Evolutionary conservation across 768 basidiomycete genomes (phyloP).

Genomic region (Ramaria sp.): DNA sequence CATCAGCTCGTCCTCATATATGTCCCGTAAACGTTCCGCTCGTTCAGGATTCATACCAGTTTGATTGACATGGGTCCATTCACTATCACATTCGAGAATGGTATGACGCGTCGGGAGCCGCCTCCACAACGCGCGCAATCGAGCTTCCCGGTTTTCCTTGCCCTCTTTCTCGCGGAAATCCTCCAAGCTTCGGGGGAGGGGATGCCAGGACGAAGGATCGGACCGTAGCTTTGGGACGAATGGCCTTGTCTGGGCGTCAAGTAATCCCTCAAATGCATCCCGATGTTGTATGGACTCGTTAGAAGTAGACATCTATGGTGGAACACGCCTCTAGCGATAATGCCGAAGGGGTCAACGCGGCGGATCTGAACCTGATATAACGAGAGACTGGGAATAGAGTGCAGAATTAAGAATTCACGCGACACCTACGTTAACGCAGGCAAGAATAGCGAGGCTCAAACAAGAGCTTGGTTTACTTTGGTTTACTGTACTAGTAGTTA

Average conservation of each 20-base stretch:
- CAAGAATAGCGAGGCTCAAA: not conserved
- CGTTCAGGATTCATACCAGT: slow-evolving; percentile 33
- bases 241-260: slow-evolving; percentile 43
- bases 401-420: not conserved
- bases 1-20: slow-evolving; percentile 73
- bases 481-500: not conserved
- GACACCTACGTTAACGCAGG: not conserved
- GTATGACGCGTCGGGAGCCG: slow-evolving; percentile 31
- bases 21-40: slow-evolving; percentile 50
- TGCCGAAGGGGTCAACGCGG: not conserved
- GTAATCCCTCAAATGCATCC: slow-evolving; percentile 40
- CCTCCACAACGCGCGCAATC: slow-evolving; percentile 54
- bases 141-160: slow-evolving; percentile 43
- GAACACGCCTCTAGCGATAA: not conserved
- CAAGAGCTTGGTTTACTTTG: not conserved
- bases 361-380: not conserved
- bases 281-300: slow-evolving; percentile 24
- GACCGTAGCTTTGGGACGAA: slow-evolving; percentile 49
- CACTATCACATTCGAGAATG: slow-evolving; percentile 17
- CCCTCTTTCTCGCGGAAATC: slow-evolving; percentile 62
- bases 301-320: not conserved
- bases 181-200: slow-evolving; percentile 37
- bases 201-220: slow-evolving; percentile 32
- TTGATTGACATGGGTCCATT: slow-evolving; percentile 7
- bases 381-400: not conserved